phyloP scores from a whole-genome alignment of 2,329 filamentous ascomycete genomes.

The Rhinocladiella mackenziei region DNA sequence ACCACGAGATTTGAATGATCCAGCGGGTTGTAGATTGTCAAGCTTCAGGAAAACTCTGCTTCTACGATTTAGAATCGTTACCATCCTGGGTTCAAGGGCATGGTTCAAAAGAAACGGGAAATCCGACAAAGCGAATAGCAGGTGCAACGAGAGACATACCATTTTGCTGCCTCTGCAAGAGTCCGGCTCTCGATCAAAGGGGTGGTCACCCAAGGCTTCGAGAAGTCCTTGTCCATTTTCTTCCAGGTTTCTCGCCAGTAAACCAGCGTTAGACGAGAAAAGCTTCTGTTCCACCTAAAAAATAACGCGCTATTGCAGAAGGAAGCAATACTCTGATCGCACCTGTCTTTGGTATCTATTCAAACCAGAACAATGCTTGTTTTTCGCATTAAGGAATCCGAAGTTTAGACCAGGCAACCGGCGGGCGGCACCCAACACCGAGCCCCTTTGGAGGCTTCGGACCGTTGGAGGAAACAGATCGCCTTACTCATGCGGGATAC shows the following conservation, averaged over 20 bases:
- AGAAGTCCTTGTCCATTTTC: background rate
- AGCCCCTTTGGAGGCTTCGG: too few relatives aligned
- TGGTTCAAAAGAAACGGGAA: background rate
- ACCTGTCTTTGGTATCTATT: background rate
- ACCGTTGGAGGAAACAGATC: too few relatives aligned
- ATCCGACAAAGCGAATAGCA: background rate
- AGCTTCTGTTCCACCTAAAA: background rate
- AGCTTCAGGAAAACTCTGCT: slow-evolving; percentile 78
- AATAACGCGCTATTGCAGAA: background rate
- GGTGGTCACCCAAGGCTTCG: slow-evolving; percentile 15
- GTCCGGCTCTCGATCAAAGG: slow-evolving; percentile 16
- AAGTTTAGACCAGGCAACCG: background rate
- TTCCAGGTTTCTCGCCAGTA: background rate
- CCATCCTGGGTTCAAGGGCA: background rate
- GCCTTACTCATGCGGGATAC: too few relatives aligned
- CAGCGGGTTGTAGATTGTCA: slow-evolving; percentile 76
- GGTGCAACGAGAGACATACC: slow-evolving; percentile 6
- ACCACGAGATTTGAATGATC: slow-evolving; percentile 70
- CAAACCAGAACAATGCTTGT: background rate
- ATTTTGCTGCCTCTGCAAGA: slow-evolving; percentile 14
- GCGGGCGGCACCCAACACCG: too few relatives aligned
- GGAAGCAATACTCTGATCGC: background rate
- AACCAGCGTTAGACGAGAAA: background rate
- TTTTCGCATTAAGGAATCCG: background rate
- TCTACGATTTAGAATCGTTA: slow-evolving; percentile 7